Conservation (phyloP, 2,329 filamentous ascomycete species). For the Talaromyces verruculosus region DNA sequence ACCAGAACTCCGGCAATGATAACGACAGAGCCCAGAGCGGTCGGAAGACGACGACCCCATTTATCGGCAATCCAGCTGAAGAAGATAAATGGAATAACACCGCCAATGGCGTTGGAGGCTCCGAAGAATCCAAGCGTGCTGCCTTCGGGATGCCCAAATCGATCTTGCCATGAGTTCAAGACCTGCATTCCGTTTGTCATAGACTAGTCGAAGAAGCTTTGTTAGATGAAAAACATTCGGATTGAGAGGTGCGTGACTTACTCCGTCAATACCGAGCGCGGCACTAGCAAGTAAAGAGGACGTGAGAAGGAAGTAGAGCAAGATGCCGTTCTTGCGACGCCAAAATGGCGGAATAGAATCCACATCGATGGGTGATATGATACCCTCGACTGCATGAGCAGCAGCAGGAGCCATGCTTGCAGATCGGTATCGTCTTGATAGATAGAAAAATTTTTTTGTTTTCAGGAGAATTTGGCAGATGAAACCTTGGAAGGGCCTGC, state of each 20-base stretch:
- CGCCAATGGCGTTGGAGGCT: slow-evolving; percentile 28
- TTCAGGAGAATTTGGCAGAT: background rate
- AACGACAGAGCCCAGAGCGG: slow-evolving; percentile 39
- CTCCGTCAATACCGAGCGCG: slow-evolving; percentile 46
- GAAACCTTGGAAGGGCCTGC: background rate
- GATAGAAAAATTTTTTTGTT: background rate
- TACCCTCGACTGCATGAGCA: slow-evolving; percentile 27
- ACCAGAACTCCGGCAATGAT: slow-evolving; percentile 30
- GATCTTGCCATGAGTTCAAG: slow-evolving; percentile 44
- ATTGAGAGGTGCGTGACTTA: slow-evolving; percentile 26
- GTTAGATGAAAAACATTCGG: background rate
- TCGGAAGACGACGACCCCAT: slow-evolving; percentile 27
- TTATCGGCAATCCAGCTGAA: slow-evolving; percentile 27
- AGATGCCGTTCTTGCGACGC: slow-evolving; percentile 42
- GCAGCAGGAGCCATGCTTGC: slow-evolving; percentile 28
- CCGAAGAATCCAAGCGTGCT: slow-evolving; percentile 29
- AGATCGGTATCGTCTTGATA: background rate
- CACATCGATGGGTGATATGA: slow-evolving; percentile 27
- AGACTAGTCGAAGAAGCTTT: slow-evolving; percentile 32
- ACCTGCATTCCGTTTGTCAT: slow-evolving; percentile 54
- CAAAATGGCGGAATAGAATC: slow-evolving; percentile 26
- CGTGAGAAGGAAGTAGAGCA: slow-evolving; percentile 47
- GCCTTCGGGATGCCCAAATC: slow-evolving; percentile 28
- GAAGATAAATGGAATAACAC: slow-evolving; percentile 28
- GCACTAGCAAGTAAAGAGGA: slow-evolving; percentile 47